A percentile compares a stretch with the other conserved stretches of the same genome.
These are phyloP conservation scores for Allantophomopsis lycopodina DNA, from an alignment of 2,329 filamentous ascomycete species.

Conservation along the genomic window DNA sequence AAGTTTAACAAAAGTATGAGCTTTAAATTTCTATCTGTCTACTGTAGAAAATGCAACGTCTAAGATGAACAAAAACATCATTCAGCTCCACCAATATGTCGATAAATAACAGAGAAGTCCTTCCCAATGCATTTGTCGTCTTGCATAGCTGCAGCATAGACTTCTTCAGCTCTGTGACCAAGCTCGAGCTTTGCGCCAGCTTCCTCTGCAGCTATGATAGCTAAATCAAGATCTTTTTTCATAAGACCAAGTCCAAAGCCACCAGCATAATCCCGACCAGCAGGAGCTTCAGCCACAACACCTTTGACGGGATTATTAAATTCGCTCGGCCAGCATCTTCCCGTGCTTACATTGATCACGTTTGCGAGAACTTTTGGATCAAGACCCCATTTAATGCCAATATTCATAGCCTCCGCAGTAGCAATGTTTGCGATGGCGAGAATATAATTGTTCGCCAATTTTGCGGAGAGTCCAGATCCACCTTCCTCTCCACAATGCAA, in stretches of 20 bases:
- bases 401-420: constrained; percentile 51
- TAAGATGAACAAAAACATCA: neutral
- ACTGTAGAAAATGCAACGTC: no score
- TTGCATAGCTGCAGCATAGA: constrained; percentile 55
- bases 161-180: constrained; percentile 43
- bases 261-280: constrained; percentile 60
- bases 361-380: constrained; percentile 44
- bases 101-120: constrained; percentile 74
- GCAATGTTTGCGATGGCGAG: constrained; percentile 76
- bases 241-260: constrained; percentile 69
- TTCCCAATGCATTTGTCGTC: constrained; percentile 49
- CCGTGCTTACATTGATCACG: constrained; percentile 86
- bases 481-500: constrained; percentile 66
- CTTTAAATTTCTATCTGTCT: no score
- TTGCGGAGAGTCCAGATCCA: constrained; percentile 64
- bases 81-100: constrained; percentile 48
- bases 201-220: constrained; percentile 57
- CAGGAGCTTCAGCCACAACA: constrained; percentile 64
- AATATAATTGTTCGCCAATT: constrained; percentile 91
- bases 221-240: constrained; percentile 66
- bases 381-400: constrained; percentile 46
- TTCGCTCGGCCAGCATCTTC: constrained; percentile 92
- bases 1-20: neutral
- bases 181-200: constrained; percentile 52
- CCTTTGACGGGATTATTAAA: constrained; percentile 90